Percentiles rank a stretch among this genome's conserved stretches.
Evolutionary conservation across 2,329 filamentous ascomycete species (phyloP).

Genomic region (Elsinoe ampelina): DNA sequence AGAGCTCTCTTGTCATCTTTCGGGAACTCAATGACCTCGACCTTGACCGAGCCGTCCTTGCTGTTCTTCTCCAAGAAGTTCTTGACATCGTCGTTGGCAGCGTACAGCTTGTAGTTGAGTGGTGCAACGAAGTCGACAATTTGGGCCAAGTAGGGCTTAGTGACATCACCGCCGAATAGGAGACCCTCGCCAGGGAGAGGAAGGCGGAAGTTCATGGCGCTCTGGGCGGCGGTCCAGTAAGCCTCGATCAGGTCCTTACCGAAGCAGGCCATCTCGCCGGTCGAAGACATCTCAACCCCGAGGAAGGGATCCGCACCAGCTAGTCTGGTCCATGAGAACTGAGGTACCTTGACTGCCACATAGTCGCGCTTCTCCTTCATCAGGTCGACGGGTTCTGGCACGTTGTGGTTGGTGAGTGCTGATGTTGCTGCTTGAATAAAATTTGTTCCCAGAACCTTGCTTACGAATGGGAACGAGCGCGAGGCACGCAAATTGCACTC

Average conservation of each 20-base stretch:
- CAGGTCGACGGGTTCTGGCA: constrained; percentile 75
- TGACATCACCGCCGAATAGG: constrained; percentile 78
- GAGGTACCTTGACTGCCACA: constrained; percentile 92
- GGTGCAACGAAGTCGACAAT: constrained; percentile 82
- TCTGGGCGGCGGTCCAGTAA: constrained; percentile 94
- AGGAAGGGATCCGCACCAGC: constrained; percentile 96
- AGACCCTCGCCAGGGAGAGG: constrained; percentile 92
- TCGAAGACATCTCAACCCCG: constrained; percentile 94
- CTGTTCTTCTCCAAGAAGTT: constrained; percentile 63
- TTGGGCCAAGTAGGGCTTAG: constrained; percentile 59
- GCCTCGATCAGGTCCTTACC: constrained; percentile 92
- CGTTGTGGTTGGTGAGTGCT: constrained; percentile 74
- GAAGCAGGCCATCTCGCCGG: constrained; percentile 98
- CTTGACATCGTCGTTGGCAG: constrained; percentile 75
- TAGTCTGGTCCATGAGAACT: constrained; percentile 98
- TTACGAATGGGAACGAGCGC: constrained; percentile 95
- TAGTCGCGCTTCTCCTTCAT: constrained; percentile 88
- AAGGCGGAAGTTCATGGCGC: constrained; percentile 98
- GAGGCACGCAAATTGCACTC: constrained; percentile 97
- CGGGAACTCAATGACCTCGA: constrained; percentile 94
- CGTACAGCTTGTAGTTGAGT: constrained; percentile 89
- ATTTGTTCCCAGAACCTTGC: constrained; percentile 92
- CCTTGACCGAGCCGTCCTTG: constrained; percentile 54
- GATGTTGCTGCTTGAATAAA: constrained; percentile 95
- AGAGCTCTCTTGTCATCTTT: constrained; percentile 92